Evolutionary conservation across 2,329 filamentous ascomycete species (phyloP).

Genomic region (Fusarium coffeatum): DNA sequence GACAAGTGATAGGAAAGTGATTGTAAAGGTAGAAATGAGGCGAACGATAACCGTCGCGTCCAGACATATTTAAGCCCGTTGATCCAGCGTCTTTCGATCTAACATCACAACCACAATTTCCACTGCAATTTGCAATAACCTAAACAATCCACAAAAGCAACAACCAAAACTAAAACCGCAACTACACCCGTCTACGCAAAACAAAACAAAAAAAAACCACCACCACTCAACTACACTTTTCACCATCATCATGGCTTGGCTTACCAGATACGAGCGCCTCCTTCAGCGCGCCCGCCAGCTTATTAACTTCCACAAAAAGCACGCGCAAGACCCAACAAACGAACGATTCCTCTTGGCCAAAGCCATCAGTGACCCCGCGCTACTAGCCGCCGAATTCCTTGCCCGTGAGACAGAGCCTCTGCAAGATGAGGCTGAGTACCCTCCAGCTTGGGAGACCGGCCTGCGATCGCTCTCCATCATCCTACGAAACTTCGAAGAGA

Average conservation of each 20-base stretch:
- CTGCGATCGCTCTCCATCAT: neutral
- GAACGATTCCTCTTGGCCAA: too few relatives aligned
- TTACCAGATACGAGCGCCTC: neutral
- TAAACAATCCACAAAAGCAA: neutral
- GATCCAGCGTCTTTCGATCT: neutral
- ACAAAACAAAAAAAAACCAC: neutral
- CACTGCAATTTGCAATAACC: neutral
- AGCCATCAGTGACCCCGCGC: too few relatives aligned
- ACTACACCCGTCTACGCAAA: neutral
- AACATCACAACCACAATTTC: neutral
- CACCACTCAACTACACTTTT: neutral
- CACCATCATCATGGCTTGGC: neutral
- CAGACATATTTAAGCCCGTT: neutral
- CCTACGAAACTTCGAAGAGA: neutral
- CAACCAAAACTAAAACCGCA: neutral
- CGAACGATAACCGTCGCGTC: neutral
- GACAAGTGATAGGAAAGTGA: neutral
- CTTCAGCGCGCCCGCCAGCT: neutral
- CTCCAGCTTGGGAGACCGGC: neutral
- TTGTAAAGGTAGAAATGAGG: neutral
- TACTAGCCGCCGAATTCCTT: neutral
- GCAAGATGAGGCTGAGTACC: neutral
- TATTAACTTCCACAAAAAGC: neutral
- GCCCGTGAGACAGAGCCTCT: neutral
- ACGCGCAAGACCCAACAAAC: neutral